A percentile compares a stretch with the other conserved stretches of the same genome.
phyloP scores from a whole-genome alignment of 306 rosid genomes.

The Cicer judaicum region DNA sequence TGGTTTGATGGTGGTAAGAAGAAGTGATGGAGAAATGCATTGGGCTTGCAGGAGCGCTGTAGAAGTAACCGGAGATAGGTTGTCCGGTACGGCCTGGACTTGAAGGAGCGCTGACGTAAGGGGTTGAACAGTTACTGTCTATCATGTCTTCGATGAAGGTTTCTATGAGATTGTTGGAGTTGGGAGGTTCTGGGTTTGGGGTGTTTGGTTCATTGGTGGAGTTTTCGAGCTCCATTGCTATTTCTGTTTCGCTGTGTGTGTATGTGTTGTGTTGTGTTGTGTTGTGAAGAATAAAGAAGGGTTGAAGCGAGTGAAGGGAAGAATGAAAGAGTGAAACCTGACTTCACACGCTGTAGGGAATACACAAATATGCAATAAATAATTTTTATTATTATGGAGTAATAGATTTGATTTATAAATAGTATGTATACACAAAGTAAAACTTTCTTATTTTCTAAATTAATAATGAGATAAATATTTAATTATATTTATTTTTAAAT shows the following conservation, averaged over 20 bases:
- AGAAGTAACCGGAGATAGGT: constrained; percentile 65
- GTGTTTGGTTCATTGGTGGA: constrained; percentile 36
- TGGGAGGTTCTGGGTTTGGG: constrained; percentile 41
- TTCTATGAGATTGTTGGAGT: constrained; percentile 45
- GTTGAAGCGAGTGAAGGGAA: not conserved
- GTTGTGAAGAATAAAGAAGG: not conserved
- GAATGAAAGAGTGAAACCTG: not conserved
- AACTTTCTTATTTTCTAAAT: too few species aligned
- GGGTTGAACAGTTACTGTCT: constrained; percentile 90
- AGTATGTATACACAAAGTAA: too few species aligned
- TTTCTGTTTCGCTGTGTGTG: not conserved
- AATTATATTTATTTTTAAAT: too few species aligned
- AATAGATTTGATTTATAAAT: too few species aligned
- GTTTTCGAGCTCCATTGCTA: constrained; percentile 58
- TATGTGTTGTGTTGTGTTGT: too few species aligned
- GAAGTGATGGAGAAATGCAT: constrained; percentile 72
- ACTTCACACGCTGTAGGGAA: too few species aligned
- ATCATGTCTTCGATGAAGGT: constrained; percentile 55
- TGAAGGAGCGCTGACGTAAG: constrained; percentile 94
- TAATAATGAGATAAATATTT: too few species aligned
- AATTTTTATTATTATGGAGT: too few species aligned
- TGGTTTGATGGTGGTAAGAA: constrained; percentile 23
- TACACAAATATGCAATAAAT: too few species aligned
- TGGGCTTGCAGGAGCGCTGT: constrained; percentile 98
- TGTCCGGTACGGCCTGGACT: constrained; percentile 74